A percentile compares a stretch with the other conserved stretches of the same genome.
Conservation (phyloP, 2,329 filamentous ascomycete species). For the Cladosporium sp. region DNA sequence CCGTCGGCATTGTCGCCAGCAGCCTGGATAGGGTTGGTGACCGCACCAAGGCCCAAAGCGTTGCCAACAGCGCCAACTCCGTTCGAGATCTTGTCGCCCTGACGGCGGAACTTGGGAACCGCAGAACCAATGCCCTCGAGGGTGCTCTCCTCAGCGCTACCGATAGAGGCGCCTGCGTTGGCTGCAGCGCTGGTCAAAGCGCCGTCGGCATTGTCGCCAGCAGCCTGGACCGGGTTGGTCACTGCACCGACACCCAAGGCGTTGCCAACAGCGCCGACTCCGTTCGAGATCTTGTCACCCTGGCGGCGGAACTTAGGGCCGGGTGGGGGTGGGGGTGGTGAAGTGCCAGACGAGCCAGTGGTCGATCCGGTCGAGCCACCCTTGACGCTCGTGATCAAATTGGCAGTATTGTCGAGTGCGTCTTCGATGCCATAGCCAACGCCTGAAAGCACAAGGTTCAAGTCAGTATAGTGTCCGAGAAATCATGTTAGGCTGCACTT, state of each 20-base stretch:
- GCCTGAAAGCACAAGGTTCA: not conserved
- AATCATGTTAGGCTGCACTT: not conserved
- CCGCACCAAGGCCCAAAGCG: constrained; percentile 16
- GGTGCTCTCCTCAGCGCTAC: constrained; percentile 20
- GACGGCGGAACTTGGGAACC: constrained; percentile 20
- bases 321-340: constrained; percentile 1
- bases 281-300: constrained; percentile 23
- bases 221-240: constrained; percentile 16
- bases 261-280: constrained; percentile 18
- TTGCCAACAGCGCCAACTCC: constrained; percentile 19
- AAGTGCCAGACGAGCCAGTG: not conserved
- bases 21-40: constrained; percentile 10
- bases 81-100: constrained; percentile 23
- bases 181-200: constrained; percentile 18
- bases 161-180: constrained; percentile 20
- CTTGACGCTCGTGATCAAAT: constrained; percentile 18
- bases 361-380: constrained; percentile 1
- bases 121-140: constrained; percentile 19
- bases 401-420: constrained; percentile 27
- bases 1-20: constrained; percentile 20
- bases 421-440: constrained; percentile 29
- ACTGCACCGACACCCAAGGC: constrained; percentile 19
- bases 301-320: constrained; percentile 16
- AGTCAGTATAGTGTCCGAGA: not conserved
- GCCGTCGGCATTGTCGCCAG: constrained; percentile 20